phyloP scores from a whole-genome alignment of 1,284 basidiomycete genomes.

The Taiwanofungus camphoratus region DNA sequence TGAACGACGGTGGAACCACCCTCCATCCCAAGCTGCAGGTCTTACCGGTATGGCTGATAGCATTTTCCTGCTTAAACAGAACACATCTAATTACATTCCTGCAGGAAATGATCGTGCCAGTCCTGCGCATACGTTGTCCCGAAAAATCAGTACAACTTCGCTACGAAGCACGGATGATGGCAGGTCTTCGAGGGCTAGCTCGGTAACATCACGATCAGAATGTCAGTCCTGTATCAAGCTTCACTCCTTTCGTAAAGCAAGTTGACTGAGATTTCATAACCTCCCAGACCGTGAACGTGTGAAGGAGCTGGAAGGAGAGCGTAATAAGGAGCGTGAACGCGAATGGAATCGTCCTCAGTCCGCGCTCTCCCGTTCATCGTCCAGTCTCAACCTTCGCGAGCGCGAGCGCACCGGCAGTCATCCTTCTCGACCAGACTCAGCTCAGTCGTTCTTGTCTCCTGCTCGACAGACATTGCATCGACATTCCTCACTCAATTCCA shows the following conservation, averaged over 20 bases:
- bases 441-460: conserved; percentile 19
- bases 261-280: background rate
- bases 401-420: conserved; percentile 22
- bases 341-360: conserved; percentile 50
- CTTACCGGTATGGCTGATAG: background rate
- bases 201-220: conserved; percentile 40
- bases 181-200: conserved; percentile 37
- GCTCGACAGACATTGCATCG: conserved; percentile 14
- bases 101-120: conserved; percentile 5
- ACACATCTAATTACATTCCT: no score
- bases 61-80: background rate
- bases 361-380: conserved; percentile 24
- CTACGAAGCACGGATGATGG: conserved; percentile 32
- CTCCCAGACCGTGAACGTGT: conserved; percentile 41
- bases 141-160: conserved; percentile 33
- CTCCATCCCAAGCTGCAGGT: conserved; percentile 14
- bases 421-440: conserved; percentile 24
- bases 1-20: conserved; percentile 22
- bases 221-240: conserved; percentile 29
- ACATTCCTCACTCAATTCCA: conserved; percentile 17
- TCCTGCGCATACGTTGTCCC: conserved; percentile 20
- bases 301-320: conserved; percentile 37
- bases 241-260: background rate
- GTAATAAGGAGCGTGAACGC: conserved; percentile 40
- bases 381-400: conserved; percentile 20